Percentiles rank a stretch among this genome's conserved stretches.
These are phyloP conservation scores for Xylaria telfairii DNA, from an alignment of 495 filamentous ascomycete genomes.

Conservation along the genomic window DNA sequence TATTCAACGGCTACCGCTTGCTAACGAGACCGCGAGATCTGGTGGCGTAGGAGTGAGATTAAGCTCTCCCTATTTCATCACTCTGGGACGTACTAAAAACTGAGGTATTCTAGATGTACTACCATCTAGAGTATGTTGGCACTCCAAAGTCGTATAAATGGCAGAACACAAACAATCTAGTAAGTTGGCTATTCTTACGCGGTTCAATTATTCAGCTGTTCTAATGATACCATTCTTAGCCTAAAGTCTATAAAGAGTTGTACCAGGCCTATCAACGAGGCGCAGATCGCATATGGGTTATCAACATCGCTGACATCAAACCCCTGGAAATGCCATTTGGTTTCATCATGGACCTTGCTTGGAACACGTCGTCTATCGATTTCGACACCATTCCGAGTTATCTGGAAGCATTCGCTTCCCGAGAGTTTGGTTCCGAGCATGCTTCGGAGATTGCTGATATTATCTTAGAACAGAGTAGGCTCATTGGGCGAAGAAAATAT, in stretches of 20 bases:
- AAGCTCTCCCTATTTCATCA: not conserved
- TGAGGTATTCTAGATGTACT: conserved; percentile 55
- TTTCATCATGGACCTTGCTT: conserved; percentile 60
- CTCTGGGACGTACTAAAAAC: not conserved
- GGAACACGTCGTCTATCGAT: conserved; percentile 55
- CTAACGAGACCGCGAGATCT: conserved; percentile 56
- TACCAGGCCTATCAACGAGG: conserved; percentile 60
- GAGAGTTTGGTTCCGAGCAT: conserved; percentile 55
- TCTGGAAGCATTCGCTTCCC: conserved; percentile 35
- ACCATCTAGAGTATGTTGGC: conserved; percentile 71
- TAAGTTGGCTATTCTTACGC: conserved; percentile 33
- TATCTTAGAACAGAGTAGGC: conserved; percentile 62
- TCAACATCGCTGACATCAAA: conserved; percentile 72
- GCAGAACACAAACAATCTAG: conserved; percentile 67
- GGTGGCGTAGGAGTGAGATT: conserved; percentile 59
- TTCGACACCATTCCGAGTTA: conserved; percentile 30
- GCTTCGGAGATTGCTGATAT: conserved; percentile 53
- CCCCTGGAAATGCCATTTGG: conserved; percentile 47
- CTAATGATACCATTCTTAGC: conserved; percentile 40
- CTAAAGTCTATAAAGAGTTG: conserved; percentile 58
- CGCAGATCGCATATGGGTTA: conserved; percentile 67
- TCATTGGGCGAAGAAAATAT: conserved; percentile 64
- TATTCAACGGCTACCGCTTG: conserved; percentile 63
- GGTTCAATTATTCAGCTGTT: not conserved
- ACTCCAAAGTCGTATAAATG: conserved; percentile 65